Percentiles rank a stretch among this genome's conserved stretches.
These are phyloP conservation scores for Globisporangium takayamanum DNA, from an alignment of 352 stramenopile genomes.

Conservation along the genomic window DNA sequence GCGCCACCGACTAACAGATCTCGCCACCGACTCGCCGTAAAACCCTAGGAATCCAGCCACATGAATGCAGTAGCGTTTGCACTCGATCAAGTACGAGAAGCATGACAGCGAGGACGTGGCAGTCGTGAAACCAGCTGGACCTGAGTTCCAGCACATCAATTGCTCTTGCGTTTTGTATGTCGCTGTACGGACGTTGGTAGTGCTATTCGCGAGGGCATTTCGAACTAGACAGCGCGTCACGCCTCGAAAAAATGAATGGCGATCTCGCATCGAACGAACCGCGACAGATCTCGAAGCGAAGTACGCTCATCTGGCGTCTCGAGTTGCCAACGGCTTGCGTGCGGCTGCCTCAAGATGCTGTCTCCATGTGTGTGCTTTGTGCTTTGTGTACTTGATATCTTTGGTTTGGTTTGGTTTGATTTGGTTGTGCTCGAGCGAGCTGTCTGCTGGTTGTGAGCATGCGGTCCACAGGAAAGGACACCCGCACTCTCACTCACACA, in stretches of 20 bases:
- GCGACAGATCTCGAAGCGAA: too few relatives aligned
- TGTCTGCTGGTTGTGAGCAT: too few relatives aligned
- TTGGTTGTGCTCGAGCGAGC: too few relatives aligned
- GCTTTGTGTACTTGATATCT: too few relatives aligned
- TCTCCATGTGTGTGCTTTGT: too few relatives aligned
- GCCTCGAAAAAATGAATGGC: background rate
- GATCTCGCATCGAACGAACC: background rate
- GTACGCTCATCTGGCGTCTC: too few relatives aligned
- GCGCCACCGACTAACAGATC: background rate
- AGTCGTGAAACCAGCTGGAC: background rate
- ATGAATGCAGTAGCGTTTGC: background rate
- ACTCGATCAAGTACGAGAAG: slow-evolving; percentile 9
- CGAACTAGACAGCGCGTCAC: background rate
- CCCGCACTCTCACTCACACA: too few relatives aligned
- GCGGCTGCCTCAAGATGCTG: too few relatives aligned
- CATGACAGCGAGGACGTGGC: slow-evolving; percentile 18
- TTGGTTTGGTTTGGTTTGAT: too few relatives aligned
- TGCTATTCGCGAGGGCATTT: background rate
- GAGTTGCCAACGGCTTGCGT: too few relatives aligned
- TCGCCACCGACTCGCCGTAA: background rate
- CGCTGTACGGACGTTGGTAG: background rate
- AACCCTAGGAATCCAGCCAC: background rate
- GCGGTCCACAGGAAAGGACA: too few relatives aligned
- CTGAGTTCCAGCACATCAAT: background rate
- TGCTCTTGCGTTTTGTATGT: background rate